phyloP scores from a whole-genome alignment of 441 rosid genomes.

The Pelargonium cotyledonis region DNA sequence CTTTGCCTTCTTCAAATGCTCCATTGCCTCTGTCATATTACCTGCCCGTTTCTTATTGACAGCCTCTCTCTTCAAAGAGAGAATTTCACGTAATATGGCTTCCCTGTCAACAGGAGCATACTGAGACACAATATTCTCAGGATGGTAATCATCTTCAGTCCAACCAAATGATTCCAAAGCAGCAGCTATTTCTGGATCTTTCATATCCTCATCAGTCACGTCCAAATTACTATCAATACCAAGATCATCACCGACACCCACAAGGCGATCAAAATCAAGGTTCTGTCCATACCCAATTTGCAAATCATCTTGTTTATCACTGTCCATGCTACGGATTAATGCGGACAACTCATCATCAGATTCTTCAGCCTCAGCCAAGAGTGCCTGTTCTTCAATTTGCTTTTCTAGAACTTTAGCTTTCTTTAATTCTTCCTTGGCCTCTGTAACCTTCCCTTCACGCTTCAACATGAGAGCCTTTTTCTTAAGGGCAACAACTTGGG shows the following conservation, averaged over 20 bases:
- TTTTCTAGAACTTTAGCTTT: constrained; percentile 80
- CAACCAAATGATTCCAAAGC: constrained; percentile 72
- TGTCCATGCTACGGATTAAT: constrained; percentile 51
- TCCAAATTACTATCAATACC: constrained; percentile 51
- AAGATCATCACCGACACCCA: constrained; percentile 43
- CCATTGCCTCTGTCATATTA: constrained; percentile 63
- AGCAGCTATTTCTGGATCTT: constrained; percentile 72
- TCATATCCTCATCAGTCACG: constrained; percentile 82
- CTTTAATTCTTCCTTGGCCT: constrained; percentile 94
- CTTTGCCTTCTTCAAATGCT: constrained; percentile 65
- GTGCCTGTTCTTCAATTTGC: constrained; percentile 84
- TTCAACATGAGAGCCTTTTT: constrained; percentile 71
- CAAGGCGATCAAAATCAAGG: constrained; percentile 40
- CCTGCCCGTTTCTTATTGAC: constrained; percentile 54
- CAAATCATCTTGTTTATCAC: constrained; percentile 47
- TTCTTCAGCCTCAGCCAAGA: constrained; percentile 64
- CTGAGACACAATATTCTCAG: constrained; percentile 23
- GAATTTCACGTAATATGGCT: constrained; percentile 42
- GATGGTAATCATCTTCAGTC: constrained; percentile 47
- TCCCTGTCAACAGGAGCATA: constrained; percentile 34
- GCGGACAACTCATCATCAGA: constrained; percentile 89
- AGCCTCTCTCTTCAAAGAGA: constrained; percentile 58
- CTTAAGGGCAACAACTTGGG: constrained; percentile 61
- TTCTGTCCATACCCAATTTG: constrained; percentile 34
- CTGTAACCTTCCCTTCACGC: constrained; percentile 87